phyloP scores from a whole-genome alignment of 768 basidiomycete genomes.

The Vishniacozyma victoriae region DNA sequence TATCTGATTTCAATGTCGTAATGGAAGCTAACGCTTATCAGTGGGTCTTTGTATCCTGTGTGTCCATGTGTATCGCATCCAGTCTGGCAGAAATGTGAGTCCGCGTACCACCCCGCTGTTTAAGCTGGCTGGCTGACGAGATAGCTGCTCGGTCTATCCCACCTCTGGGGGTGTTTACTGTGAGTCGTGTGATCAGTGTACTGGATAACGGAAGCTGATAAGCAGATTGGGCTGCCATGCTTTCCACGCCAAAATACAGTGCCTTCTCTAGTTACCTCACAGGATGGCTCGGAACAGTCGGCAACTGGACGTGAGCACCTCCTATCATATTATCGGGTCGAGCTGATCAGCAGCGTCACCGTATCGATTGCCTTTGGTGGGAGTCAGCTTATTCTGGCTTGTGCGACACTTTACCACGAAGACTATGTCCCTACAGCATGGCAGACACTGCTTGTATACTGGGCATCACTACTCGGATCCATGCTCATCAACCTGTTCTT shows the following conservation, averaged over 20 bases:
- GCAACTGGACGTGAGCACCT: constrained; percentile 57
- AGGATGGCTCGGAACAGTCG: constrained; percentile 64
- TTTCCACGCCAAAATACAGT: constrained; percentile 55
- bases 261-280: constrained; percentile 61
- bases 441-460: constrained; percentile 59
- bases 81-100: constrained; percentile 38
- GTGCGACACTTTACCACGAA: constrained; percentile 57
- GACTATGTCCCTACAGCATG: constrained; percentile 58
- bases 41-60: constrained; percentile 36
- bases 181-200: constrained; percentile 5
- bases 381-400: constrained; percentile 59
- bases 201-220: background rate
- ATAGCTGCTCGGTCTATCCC: constrained; percentile 38
- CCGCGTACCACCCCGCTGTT: too few species aligned
- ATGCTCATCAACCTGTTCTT: constrained; percentile 57
- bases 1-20: background rate
- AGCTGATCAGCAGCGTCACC: constrained; percentile 47
- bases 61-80: constrained; percentile 29
- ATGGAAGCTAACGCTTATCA: background rate
- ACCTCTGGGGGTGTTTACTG: constrained; percentile 43
- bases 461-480: constrained; percentile 54
- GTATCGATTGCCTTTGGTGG: constrained; percentile 64
- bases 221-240: constrained; percentile 58
- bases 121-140: background rate
- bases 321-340: background rate